These are phyloP conservation scores for Hygrophila difformis DNA, from an alignment of 257 asterid species.

Conservation along the genomic window DNA sequence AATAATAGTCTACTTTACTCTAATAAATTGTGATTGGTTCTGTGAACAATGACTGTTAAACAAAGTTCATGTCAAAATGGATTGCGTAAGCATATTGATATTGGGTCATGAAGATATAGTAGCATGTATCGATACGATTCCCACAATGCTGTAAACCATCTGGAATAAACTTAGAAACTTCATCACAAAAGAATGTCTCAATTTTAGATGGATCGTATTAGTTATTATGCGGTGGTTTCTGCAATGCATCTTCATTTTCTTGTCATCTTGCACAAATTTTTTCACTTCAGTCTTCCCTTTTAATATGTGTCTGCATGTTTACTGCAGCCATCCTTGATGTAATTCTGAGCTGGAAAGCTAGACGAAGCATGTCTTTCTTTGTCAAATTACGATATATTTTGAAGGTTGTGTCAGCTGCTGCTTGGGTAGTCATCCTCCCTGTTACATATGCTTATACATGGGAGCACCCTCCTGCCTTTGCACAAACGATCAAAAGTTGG, in stretches of 20 bases:
- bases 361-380: constrained; percentile 83
- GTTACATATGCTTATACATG: constrained; percentile 94
- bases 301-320: constrained; percentile 8
- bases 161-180: no score
- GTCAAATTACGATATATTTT: constrained; percentile 85
- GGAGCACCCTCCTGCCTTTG: constrained; percentile 87
- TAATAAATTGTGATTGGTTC: constrained; percentile 1
- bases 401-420: constrained; percentile 83
- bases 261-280: no score
- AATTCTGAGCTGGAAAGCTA: constrained; percentile 79
- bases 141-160: background rate
- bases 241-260: no score
- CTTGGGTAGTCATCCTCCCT: constrained; percentile 91
- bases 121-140: constrained; percentile 7
- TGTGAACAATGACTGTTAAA: constrained; percentile 5
- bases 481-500: constrained; percentile 83
- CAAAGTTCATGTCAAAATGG: background rate
- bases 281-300: background rate
- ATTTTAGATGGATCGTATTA: no score
- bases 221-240: no score
- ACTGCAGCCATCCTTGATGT: constrained; percentile 86
- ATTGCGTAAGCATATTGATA: background rate
- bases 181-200: no score
- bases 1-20: background rate
- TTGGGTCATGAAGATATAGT: background rate